Conservation (phyloP, 1,139 yeast genomes). For the Kurtzmaniella natalensis region DNA sequence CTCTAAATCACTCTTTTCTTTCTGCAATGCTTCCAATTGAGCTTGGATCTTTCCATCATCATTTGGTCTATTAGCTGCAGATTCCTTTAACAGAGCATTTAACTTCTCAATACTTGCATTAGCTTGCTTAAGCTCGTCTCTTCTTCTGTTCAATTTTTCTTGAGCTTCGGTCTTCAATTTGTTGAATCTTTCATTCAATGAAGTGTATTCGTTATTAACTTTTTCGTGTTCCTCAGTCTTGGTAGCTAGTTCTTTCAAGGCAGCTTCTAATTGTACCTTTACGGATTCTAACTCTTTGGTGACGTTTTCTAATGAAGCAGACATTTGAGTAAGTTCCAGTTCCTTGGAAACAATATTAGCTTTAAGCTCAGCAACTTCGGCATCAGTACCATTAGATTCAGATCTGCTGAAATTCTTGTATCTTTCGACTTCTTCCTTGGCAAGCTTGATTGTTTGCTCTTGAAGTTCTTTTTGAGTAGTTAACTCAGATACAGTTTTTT, state of each 20-base stretch:
- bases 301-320: background rate
- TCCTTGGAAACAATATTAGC: constrained; percentile 6
- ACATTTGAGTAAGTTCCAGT: background rate
- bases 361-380: constrained; percentile 3
- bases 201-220: constrained; percentile 8
- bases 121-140: constrained; percentile 14
- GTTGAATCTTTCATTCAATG: constrained; percentile 6
- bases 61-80: constrained; percentile 7
- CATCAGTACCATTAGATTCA: constrained; percentile 18
- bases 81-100: constrained; percentile 16
- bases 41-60: constrained; percentile 9
- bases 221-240: constrained; percentile 21
- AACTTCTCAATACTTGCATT: constrained; percentile 20
- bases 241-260: constrained; percentile 25
- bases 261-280: constrained; percentile 24
- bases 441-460: constrained; percentile 28
- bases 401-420: constrained; percentile 14
- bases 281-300: constrained; percentile 24
- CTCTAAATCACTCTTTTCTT: constrained; percentile 8
- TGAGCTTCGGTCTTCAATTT: constrained; percentile 8
- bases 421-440: constrained; percentile 38
- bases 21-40: constrained; percentile 7
- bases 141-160: constrained; percentile 8
- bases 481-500: constrained; percentile 18
- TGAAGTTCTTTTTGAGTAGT: constrained; percentile 25